phyloP scores from a whole-genome alignment of 2,329 filamentous ascomycete species.

The Nemania sp. region DNA sequence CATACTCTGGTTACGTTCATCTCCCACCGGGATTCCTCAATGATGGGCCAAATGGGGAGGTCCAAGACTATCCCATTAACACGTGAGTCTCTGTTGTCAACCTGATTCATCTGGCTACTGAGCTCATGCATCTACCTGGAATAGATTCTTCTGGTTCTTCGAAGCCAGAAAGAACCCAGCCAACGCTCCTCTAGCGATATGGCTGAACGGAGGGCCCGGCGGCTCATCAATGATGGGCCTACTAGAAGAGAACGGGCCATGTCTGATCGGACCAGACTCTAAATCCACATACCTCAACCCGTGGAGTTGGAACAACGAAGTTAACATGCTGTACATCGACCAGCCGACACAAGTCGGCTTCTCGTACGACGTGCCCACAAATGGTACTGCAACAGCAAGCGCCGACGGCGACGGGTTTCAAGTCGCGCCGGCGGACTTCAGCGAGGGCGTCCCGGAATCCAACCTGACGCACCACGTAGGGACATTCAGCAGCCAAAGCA shows the following conservation, averaged over 20 bases:
- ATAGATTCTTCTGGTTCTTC: slow-evolving; percentile 42
- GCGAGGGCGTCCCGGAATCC: slow-evolving; percentile 1
- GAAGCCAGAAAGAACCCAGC: slow-evolving; percentile 56
- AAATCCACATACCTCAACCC: slow-evolving; percentile 57
- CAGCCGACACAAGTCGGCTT: slow-evolving; percentile 52
- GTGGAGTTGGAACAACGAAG: slow-evolving; percentile 65
- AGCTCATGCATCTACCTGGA: not conserved
- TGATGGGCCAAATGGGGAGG: slow-evolving; percentile 14
- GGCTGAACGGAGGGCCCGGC: slow-evolving; percentile 59
- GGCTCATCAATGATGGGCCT: slow-evolving; percentile 15
- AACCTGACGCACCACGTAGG: slow-evolving; percentile 6
- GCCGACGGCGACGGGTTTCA: slow-evolving; percentile 1
- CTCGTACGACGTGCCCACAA: slow-evolving; percentile 35
- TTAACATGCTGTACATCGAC: slow-evolving; percentile 72
- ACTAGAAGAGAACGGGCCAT: slow-evolving; percentile 47
- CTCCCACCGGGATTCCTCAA: slow-evolving; percentile 22
- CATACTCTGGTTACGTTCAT: slow-evolving; percentile 29
- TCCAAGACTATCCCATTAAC: slow-evolving; percentile 28
- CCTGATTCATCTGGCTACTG: not conserved
- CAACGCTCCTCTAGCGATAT: slow-evolving; percentile 61
- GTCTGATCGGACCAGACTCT: slow-evolving; percentile 51
- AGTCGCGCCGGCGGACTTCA: slow-evolving; percentile 5
- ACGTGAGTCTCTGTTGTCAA: slow-evolving; percentile 12
- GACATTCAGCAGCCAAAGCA: slow-evolving; percentile 11
- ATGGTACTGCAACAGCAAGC: slow-evolving; percentile 22